Evolutionary conservation across 106 monocot species (phyloP).

Genomic region (Dactylorhiza incarnata): DNA sequence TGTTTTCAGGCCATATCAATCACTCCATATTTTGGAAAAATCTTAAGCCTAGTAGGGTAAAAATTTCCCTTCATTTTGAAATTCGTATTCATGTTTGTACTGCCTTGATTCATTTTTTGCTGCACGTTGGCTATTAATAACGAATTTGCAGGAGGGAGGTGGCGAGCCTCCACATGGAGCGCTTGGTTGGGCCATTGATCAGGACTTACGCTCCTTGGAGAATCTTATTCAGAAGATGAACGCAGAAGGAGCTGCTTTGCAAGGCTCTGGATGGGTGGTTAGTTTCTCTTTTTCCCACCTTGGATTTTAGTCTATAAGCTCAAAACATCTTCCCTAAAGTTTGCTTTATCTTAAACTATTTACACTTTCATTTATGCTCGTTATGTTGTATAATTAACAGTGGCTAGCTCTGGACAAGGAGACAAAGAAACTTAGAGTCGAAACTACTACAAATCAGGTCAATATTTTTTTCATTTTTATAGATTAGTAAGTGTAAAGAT

Average conservation of each 20-base stretch:
- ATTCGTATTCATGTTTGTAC: neutral
- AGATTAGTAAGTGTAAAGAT: neutral
- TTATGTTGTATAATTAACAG: slow-evolving; percentile 20
- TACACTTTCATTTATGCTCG: neutral
- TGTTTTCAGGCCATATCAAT: slow-evolving; percentile 81
- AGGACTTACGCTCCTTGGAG: slow-evolving; percentile 73
- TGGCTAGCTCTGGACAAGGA: slow-evolving; percentile 94
- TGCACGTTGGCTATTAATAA: neutral
- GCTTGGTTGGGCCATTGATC: slow-evolving; percentile 95
- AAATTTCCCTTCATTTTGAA: neutral
- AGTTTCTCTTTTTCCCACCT: slow-evolving; percentile 8
- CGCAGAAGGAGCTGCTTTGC: slow-evolving; percentile 89
- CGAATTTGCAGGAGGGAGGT: slow-evolving; percentile 73
- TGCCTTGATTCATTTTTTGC: neutral
- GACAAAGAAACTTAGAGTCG: slow-evolving; percentile 61
- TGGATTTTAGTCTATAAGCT: neutral
- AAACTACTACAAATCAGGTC: slow-evolving; percentile 98
- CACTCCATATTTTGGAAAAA: slow-evolving; percentile 99
- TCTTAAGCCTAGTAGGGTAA: slow-evolving; percentile 73
- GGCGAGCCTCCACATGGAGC: slow-evolving; percentile 80
- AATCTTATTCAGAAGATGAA: slow-evolving; percentile 54
- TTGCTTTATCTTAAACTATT: neutral
- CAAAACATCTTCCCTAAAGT: neutral
- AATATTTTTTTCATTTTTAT: neutral
- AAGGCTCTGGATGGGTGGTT: slow-evolving; percentile 99